These are phyloP conservation scores for Salix arbutifolia DNA, from an alignment of 345 rosid genomes.

Conservation along the genomic window DNA sequence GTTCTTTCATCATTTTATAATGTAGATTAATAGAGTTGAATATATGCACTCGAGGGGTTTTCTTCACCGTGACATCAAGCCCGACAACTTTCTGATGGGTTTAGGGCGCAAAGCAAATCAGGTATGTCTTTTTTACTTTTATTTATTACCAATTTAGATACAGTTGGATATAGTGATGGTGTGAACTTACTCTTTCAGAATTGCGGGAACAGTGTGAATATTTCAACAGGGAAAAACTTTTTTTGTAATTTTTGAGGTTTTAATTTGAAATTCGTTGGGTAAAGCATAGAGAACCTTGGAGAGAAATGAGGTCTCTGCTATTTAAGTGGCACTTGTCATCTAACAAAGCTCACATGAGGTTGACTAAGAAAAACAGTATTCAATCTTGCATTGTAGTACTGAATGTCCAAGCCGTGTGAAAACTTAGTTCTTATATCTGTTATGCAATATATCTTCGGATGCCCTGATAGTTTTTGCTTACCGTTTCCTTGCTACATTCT, in stretches of 20 bases:
- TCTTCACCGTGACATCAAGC: slow-evolving; percentile 90
- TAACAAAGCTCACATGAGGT: not conserved
- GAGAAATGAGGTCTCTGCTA: not conserved
- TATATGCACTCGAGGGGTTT: slow-evolving; percentile 69
- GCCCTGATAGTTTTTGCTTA: not conserved
- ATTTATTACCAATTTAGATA: not conserved
- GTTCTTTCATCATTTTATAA: slow-evolving; percentile 8
- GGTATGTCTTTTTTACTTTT: slow-evolving; percentile 24
- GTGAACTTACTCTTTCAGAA: not conserved
- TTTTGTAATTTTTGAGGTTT: not conserved
- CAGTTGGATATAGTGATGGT: not conserved
- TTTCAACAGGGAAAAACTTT: not conserved
- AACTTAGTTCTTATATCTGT: not conserved
- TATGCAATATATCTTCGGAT: not conserved
- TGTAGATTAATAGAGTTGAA: slow-evolving; percentile 76
- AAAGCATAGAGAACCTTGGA: not conserved
- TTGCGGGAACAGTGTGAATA: not conserved
- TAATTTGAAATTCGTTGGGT: not conserved
- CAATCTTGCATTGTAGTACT: not conserved
- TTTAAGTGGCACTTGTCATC: not conserved
- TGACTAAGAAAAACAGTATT: not conserved
- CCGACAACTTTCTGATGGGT: slow-evolving; percentile 85
- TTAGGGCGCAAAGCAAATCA: slow-evolving; percentile 80
- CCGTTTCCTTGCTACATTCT: not conserved
- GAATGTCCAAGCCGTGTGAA: not conserved